Percentiles rank a stretch among this genome's conserved stretches.
Conservation (phyloP, 768 basidiomycete genomes). For the Termitomyces sp. region DNA sequence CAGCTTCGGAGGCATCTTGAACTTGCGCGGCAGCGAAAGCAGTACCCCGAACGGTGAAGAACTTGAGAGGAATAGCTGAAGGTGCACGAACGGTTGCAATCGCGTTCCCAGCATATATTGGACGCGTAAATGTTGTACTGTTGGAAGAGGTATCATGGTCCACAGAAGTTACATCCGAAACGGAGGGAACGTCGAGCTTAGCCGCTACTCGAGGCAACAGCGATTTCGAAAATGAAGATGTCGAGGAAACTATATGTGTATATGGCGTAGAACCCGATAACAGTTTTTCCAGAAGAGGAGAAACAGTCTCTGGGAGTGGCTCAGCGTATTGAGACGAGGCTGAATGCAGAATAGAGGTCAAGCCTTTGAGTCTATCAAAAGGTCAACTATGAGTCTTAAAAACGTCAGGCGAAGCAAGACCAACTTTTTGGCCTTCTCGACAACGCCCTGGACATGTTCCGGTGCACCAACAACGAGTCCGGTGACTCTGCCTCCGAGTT, state of each 20-base stretch:
- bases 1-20: conserved; percentile 48
- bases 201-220: conserved; percentile 91
- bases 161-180: conserved; percentile 86
- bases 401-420: conserved; percentile 9
- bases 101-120: conserved; percentile 97
- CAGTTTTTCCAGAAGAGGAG: conserved; percentile 77
- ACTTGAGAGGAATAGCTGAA: conserved; percentile 75
- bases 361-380: conserved; percentile 53
- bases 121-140: conserved; percentile 82
- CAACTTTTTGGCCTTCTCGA: conserved; percentile 83
- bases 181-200: conserved; percentile 79
- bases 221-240: conserved; percentile 89
- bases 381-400: conserved; percentile 1
- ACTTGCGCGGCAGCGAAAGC: conserved; percentile 70
- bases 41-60: conserved; percentile 92
- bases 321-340: conserved; percentile 64
- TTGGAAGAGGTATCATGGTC: conserved; percentile 65
- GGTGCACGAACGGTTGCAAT: conserved; percentile 85
- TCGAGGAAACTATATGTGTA: conserved; percentile 90
- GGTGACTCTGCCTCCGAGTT: conserved; percentile 83
- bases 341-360: conserved; percentile 64
- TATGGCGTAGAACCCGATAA: conserved; percentile 58
- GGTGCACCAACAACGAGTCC: conserved; percentile 68
- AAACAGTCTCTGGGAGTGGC: conserved; percentile 68
- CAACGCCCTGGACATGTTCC: conserved; percentile 56